Base-by-base conservation (phyloP, 2,329 filamentous ascomycete species). In the Sporothrix dimorphospora region DNA sequence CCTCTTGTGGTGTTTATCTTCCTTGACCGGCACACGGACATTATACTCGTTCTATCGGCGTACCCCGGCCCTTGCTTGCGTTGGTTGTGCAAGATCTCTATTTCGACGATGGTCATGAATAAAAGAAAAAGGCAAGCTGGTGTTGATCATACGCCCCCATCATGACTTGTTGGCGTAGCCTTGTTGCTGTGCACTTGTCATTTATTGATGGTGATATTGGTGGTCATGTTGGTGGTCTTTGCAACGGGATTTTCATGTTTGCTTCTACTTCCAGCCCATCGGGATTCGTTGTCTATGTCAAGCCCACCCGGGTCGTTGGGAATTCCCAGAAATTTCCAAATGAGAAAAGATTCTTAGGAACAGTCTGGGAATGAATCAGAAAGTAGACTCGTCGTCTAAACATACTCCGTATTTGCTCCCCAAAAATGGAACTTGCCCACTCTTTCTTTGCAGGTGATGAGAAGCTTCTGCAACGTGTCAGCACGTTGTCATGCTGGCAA, bases 81-180 rank as follows among this genome's bases (percentile, higher is more conserved):
- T 16, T 24, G 5, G n/a, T 63, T n/a, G 24, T 30, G 16, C 21
- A 6, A 19, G 12, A 30, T 53, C 38, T 21, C 12, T 14, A 42
- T 42, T 42, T 63, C n/a, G n/a, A 42, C 21, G 19, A 4, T 63
- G 57, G 38, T 24, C 34, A 24, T 16, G 34, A 14, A 42, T 61
- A 63, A 24, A 24, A 42, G 38, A 7, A 16, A 63, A 63, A n/a
- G n/a, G 57, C n/a, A 19, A n/a, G 57, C 34, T 42, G 5, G 7
- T 40, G 57, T 63, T 38, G 34, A 63, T 63, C 57, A 63, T 38
- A 6, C 57, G 34, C 27, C 57, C 9, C 57, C 57, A 42, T 63
- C 59, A 16, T 65, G 38, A 8, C 59, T 19, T 65, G 21, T 45
- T 45, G 38, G 59, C 42, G 21, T 14, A 65, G 59, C 59, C 38